Base-by-base conservation (phyloP, 2,329 filamentous ascomycete genomes). In the Fusarium mangiferae region DNA sequence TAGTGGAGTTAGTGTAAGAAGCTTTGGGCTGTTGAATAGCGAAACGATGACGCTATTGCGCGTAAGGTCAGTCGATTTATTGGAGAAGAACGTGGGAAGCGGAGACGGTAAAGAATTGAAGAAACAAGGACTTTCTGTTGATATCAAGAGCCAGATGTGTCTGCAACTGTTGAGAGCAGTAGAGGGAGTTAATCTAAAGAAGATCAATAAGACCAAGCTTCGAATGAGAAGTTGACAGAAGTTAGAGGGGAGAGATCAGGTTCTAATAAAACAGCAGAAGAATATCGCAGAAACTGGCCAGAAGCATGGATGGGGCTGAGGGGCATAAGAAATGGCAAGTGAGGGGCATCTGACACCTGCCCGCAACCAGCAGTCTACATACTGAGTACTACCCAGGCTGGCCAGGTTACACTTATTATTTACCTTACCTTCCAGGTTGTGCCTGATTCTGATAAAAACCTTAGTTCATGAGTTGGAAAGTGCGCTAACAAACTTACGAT, bases 41-140 rank as follows among this genome's bases (percentile, higher is more conserved):
- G 65, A 56, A 75, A 71, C 69, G 70, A 78, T 78, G 77, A 77
- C 77, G 77, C 77, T 78, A 78, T 77, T 55, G 75, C 64, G 74
- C 68, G 72, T 69, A 68, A 75, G 63, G 74, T 78, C 76, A 73
- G 76, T 68, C 72, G 74, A 77, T 76, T 76, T 68, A 78, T 74
- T 78, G 75, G 72, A 74, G 74, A 75, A 57, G 56, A 70, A 61
- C 61, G 61, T 63, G 62, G 64, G 55, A 61, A 62, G 62, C 67
- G 67, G 67, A 66, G 49, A 59, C 59, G 42, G 62, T 66, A 62
- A 54, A 61, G 66, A 66, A 65, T 59, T 61, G 49, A 62, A 64
- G 56, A 62, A 54, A 52, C 62, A 66, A 71, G 51, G 61, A 51
- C 63, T 45, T 62, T 41, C 68, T 65, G 57, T 64, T 42, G 22